These are phyloP conservation scores for Didymella exigua DNA, from an alignment of 2,329 filamentous ascomycete species.

Conservation along the genomic window DNA sequence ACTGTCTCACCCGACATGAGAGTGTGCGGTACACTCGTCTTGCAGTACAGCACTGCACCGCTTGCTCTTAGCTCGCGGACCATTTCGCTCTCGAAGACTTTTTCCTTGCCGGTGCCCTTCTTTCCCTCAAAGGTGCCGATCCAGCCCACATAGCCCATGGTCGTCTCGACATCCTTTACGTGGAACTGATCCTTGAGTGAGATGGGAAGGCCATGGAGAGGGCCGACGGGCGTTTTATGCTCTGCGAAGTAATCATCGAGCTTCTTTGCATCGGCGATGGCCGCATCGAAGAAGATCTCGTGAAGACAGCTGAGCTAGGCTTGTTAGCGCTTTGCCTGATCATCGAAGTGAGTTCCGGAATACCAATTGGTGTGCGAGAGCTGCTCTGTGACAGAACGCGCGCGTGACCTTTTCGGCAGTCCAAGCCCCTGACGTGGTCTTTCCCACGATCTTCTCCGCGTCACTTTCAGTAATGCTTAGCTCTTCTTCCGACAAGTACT, in stretches of 20 bases:
- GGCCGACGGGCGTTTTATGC: slow-evolving; percentile 48
- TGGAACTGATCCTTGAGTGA: slow-evolving; percentile 59
- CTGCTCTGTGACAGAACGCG: slow-evolving; percentile 63
- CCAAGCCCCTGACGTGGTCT: slow-evolving; percentile 62
- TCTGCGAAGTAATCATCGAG: slow-evolving; percentile 50
- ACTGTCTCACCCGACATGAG: slow-evolving; percentile 65
- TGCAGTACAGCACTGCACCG: slow-evolving; percentile 63
- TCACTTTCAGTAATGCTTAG: slow-evolving; percentile 67
- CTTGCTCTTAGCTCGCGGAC: slow-evolving; percentile 59
- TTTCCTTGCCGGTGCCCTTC: slow-evolving; percentile 58
- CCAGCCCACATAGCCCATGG: slow-evolving; percentile 69
- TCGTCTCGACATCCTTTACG: slow-evolving; percentile 54
- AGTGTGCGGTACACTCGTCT: slow-evolving; percentile 64
- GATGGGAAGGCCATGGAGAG: slow-evolving; percentile 55
- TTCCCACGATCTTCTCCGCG: slow-evolving; percentile 61
- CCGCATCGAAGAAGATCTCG: slow-evolving; percentile 56
- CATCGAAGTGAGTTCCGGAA: neutral
- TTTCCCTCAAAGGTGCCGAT: slow-evolving; percentile 66
- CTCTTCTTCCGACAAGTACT: slow-evolving; percentile 60
- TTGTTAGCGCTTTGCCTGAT: neutral
- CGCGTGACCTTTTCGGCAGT: slow-evolving; percentile 61
- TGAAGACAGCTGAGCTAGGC: slow-evolving; percentile 48
- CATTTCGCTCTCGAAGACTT: slow-evolving; percentile 63
- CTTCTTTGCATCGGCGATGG: slow-evolving; percentile 49
- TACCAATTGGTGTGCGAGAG: slow-evolving; percentile 58